phyloP scores from a whole-genome alignment of 1,139 yeast genomes.

The Kluyveromyces sp. region DNA sequence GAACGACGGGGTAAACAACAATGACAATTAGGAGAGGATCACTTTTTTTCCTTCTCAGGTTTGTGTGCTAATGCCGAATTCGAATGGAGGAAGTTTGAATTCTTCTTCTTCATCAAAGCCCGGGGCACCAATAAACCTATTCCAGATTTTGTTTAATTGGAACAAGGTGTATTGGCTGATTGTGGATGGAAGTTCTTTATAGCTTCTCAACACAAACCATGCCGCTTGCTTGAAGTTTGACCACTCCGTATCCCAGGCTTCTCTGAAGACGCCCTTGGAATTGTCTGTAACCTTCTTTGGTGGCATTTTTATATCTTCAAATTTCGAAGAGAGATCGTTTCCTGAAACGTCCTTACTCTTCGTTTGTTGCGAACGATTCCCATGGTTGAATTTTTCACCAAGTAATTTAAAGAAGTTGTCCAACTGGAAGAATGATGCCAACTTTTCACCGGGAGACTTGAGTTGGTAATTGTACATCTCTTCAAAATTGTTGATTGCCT shows the following conservation, averaged over 20 bases:
- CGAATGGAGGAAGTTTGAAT: background rate
- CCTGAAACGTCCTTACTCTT: slow-evolving; percentile 12
- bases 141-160: slow-evolving; percentile 58
- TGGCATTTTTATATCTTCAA: slow-evolving; percentile 24
- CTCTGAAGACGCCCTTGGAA: slow-evolving; percentile 19
- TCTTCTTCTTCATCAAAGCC: slow-evolving; percentile 24
- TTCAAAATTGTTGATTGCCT: slow-evolving; percentile 67
- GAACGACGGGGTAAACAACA: background rate
- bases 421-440: slow-evolving; percentile 22
- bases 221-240: slow-evolving; percentile 56
- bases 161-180: slow-evolving; percentile 44
- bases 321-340: slow-evolving; percentile 11
- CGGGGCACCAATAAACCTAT: slow-evolving; percentile 53
- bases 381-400: slow-evolving; percentile 6
- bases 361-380: slow-evolving; percentile 5
- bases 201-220: slow-evolving; percentile 58
- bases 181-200: slow-evolving; percentile 60
- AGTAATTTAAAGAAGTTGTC: slow-evolving; percentile 27
- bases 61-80: background rate
- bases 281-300: slow-evolving; percentile 9
- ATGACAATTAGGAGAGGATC: background rate
- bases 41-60: background rate
- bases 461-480: slow-evolving; percentile 37
- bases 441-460: slow-evolving; percentile 13
- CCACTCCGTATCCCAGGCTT: slow-evolving; percentile 46